Base-by-base conservation (phyloP, 1,139 yeast species). In the Hansenula lynferdii region DNA sequence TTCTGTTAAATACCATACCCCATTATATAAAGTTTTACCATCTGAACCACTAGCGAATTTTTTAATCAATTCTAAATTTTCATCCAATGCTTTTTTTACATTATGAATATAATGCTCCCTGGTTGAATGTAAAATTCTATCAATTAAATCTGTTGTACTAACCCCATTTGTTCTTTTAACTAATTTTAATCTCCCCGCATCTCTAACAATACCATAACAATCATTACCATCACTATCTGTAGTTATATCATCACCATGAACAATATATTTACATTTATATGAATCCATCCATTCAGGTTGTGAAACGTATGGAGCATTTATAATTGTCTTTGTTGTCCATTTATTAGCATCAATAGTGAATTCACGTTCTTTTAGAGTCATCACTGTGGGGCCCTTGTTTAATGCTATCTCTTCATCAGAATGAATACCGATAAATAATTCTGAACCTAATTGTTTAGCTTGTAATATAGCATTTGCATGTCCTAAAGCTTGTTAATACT, bases 401-500 rank as follows among this genome's bases (percentile, higher is more conserved):
- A 62, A 59, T 35, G 73, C 62, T 38, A 92, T 92, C 32, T 84
- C 97, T 50, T 81, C 92, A 58, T 92, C 98, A 3, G 86, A 79
- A 59, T 92, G 98, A 17, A 92, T 87, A 2, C 98, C 98, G 22
- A 85, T 95, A 47, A 69, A 80, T 37, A 85, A 71, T 59, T 83
- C 85, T 40, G 70, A 68, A 30, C 94, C 92, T 33, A 79, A 66
- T 58, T 81, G 86, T 34, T 92, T 75, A 1, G 98, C 97, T 58
- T 92, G 98, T 41, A 86, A 66, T 76, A 92, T 80, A 20, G 97
- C 98, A 17, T 97, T 97, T 2, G 97, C 95, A 54, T 92, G 98
- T 28, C 92, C 81, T 71, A 21, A 18, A 15, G 7, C 8, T 28
- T 6, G 46, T 45, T 47, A 49, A 49, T 43, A 33, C 27, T 28